Evolutionary conservation across 768 basidiomycete species (phyloP), one percentile per base, ranked within the genome.

Genomic region (Erythrobasidium yunnanense): DNA sequence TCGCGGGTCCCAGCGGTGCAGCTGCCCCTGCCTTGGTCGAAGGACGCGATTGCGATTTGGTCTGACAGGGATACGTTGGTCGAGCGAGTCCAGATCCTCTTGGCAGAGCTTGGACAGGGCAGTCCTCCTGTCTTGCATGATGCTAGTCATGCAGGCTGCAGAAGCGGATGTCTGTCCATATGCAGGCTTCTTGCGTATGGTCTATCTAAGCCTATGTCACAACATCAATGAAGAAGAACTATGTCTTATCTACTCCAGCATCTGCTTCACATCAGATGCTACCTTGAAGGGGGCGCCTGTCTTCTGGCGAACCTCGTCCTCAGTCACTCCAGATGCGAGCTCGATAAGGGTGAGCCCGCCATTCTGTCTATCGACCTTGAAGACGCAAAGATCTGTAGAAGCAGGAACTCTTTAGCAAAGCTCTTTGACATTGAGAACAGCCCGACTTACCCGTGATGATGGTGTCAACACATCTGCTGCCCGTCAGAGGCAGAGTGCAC

Each of bases 381-480:
- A 96, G 32, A 90, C 90, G 18, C 73, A 74, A 15, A 38, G 42
- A 38, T 34, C 25, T 4, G 25, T 34, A 6, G 13, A 34, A 34
- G 45, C 4, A 2, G 2, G 18, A 23, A 4, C 18, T 25, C 42
- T 15, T 15, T 20, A 30, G 2, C 22, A 58, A 50, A 45, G 15
- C 11, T 47, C 32, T 22, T n/a, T 4, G 23, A 11, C 18, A 20
- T 15, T 6, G 8, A 0, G 29, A 29, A 69, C 47, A 65, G 84
- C 86, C 20, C 95, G 82, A 73, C 95, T 91, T 0, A n/a, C n/a
- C n/a, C n/a, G 92, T 95, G 77, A 96, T 84, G 73, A 96, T 91
- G 66, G 84, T 84, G 78, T 88, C 89, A 67, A 95, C 88, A 30
- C 87, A 81, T 35, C 86, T 80, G 20, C 88, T 88, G 17, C 92